Evolutionary conservation across 2,329 filamentous ascomycete genomes (phyloP), one percentile per base, ranked within the genome.

Genomic region (Curvularia sp.): DNA sequence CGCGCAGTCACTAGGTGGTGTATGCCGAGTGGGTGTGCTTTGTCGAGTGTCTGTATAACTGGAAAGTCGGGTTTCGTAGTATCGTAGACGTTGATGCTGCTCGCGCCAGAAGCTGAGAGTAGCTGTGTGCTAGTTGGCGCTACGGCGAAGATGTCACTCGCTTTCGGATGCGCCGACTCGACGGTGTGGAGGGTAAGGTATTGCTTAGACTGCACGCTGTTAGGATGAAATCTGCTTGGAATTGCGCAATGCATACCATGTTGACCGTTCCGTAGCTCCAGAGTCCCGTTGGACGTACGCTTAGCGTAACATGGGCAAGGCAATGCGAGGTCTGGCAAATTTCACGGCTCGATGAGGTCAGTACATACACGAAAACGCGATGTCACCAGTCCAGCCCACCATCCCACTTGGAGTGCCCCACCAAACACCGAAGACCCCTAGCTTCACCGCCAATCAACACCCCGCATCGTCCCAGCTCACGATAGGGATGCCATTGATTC

Each of bases 171-270:
- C 63, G 91, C 93, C 82, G 93, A 86, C 76, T 96, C 91, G 77
- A 97, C 87, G 43, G 93, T 94, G 78, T 97, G 92, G 67, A 90
- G 90, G 72, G 94, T 96, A 63, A 99, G 86, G 77, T 97, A 99
- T 89, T 98, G 95, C 82, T 98, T 98, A 55, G 95, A 99, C 95
- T 97, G 58, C 48, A 39, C 41, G 22, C 4, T 33, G 49, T 73
- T 57, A 69, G 61, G 24, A 47, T 10, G 28, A 18, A 31, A 43
- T 1, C 20, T 3, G 15, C 4, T 24, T 12, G 20, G 38, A 20
- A 26, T 20, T 38, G 12, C 15, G 10, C 15, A 35, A 9, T 12
- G 15, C 35, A 20, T 57, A 58, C 53, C 56, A 61, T 64, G 12
- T 4, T 56, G 39, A 28, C 24, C 8, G 31, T 15, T 47, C 10